These are phyloP conservation scores for Agastache rugosa DNA, from an alignment of 257 asterid genomes.

Conservation along the genomic window DNA sequence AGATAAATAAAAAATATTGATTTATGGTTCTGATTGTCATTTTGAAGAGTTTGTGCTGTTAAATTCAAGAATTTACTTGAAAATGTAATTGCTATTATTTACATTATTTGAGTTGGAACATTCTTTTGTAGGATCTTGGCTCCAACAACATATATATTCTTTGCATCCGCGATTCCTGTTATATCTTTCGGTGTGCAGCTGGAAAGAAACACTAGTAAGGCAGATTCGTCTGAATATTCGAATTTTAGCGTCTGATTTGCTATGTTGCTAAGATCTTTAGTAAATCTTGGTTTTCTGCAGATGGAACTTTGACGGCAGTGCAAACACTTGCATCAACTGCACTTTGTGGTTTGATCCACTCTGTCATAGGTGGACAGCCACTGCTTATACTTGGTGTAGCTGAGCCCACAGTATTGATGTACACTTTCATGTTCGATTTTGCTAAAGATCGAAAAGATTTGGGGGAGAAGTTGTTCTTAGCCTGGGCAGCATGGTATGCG, in stretches of 20 bases:
- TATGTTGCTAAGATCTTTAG: slow-evolving; percentile 9
- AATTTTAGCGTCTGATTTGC: slow-evolving; percentile 16
- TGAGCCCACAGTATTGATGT: slow-evolving; percentile 97
- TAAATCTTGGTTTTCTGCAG: slow-evolving; percentile 44
- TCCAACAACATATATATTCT: slow-evolving; percentile 96
- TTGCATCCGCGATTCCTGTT: slow-evolving; percentile 97
- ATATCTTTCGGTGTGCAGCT: slow-evolving; percentile 97
- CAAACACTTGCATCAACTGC: slow-evolving; percentile 98
- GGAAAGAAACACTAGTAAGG: slow-evolving; percentile 78
- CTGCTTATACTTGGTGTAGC: slow-evolving; percentile 95
- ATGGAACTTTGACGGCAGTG: slow-evolving; percentile 92
- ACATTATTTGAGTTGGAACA: slow-evolving; percentile 15
- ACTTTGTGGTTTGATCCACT: slow-evolving; percentile 89
- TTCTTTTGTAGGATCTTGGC: slow-evolving; percentile 76
- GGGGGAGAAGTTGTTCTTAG: slow-evolving; percentile 78
- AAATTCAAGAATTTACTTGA: neutral
- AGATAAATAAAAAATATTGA: slow-evolving; percentile 17
- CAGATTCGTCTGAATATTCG: slow-evolving; percentile 4
- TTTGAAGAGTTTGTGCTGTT: neutral
- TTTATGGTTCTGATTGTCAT: slow-evolving; percentile 19
- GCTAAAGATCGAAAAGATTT: slow-evolving; percentile 83
- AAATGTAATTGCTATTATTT: neutral
- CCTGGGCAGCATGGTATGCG: slow-evolving; percentile 93
- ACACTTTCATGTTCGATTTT: slow-evolving; percentile 92
- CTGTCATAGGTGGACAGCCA: slow-evolving; percentile 93